phyloP scores from a whole-genome alignment of 257 asterid genomes.

The Solanum phureja region DNA sequence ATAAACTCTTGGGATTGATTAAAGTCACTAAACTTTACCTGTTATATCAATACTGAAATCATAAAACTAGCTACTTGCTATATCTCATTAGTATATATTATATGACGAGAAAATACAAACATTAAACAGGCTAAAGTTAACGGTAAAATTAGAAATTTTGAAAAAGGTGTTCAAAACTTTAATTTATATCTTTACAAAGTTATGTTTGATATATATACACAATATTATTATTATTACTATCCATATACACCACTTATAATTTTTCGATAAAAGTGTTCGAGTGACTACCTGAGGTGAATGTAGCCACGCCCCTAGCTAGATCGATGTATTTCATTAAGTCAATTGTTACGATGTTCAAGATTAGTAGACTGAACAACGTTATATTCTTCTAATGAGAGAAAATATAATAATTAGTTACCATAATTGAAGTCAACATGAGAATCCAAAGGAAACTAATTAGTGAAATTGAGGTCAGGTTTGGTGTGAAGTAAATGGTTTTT shows the following conservation, averaged over 20 bases:
- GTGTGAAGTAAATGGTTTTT: background rate
- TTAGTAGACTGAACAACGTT: background rate
- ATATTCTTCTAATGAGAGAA: background rate
- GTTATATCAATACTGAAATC: background rate
- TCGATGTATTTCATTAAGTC: background rate
- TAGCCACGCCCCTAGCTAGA: background rate
- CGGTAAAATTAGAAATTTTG: background rate
- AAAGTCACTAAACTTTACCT: background rate
- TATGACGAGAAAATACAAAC: background rate
- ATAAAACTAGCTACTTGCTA: background rate
- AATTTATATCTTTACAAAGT: no score
- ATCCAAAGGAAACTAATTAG: background rate
- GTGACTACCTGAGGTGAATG: no score
- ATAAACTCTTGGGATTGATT: background rate
- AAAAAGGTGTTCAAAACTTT: no score
- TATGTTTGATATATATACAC: background rate
- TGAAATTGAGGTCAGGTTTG: background rate
- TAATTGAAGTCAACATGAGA: background rate
- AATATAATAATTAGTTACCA: background rate
- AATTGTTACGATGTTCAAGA: background rate
- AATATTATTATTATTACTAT: no score
- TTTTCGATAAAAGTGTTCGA: no score
- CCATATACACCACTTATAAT: no score
- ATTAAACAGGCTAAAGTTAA: background rate
- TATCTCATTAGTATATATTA: background rate